Conservation (phyloP, 345 rosid genomes). For the Pistacia integerrima region DNA sequence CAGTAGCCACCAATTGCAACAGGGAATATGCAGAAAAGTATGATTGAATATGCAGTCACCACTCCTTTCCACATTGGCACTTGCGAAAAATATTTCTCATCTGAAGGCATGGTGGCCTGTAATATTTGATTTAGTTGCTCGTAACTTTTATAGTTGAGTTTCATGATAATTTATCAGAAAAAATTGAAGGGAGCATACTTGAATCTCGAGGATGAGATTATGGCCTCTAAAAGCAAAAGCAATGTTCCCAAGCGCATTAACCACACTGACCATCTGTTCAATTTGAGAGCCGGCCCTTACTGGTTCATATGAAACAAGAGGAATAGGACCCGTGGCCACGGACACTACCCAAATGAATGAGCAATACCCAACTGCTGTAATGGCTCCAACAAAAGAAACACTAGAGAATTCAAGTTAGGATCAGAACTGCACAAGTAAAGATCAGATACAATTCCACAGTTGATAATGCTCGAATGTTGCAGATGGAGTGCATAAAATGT, state of each 20-base stretch:
- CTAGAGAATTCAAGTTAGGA: constrained; percentile 50
- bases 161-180: too few species aligned
- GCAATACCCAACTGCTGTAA: constrained; percentile 39
- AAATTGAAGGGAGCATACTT: background rate
- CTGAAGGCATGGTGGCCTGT: constrained; percentile 23
- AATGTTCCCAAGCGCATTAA: constrained; percentile 40
- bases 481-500: constrained; percentile 22
- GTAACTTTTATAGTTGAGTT: too few species aligned
- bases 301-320: constrained; percentile 37
- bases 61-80: constrained; percentile 25
- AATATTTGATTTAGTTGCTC: background rate
- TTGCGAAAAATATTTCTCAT: constrained; percentile 6
- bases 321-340: constrained; percentile 31
- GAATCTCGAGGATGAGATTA: constrained; percentile 23
- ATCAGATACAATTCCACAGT: constrained; percentile 35
- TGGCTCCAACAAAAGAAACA: constrained; percentile 36
- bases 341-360: constrained; percentile 41
- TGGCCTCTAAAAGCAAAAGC: constrained; percentile 55
- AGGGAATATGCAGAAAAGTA: constrained; percentile 9
- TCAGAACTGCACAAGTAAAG: constrained; percentile 38
- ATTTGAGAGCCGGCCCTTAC: constrained; percentile 5
- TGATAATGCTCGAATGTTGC: constrained; percentile 10
- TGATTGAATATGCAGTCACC: constrained; percentile 12
- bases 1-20: constrained; percentile 21
- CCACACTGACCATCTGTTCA: constrained; percentile 18